These are phyloP conservation scores for Leccinellum rugosiceps DNA, from an alignment of 768 basidiomycete species.

Conservation along the genomic window DNA sequence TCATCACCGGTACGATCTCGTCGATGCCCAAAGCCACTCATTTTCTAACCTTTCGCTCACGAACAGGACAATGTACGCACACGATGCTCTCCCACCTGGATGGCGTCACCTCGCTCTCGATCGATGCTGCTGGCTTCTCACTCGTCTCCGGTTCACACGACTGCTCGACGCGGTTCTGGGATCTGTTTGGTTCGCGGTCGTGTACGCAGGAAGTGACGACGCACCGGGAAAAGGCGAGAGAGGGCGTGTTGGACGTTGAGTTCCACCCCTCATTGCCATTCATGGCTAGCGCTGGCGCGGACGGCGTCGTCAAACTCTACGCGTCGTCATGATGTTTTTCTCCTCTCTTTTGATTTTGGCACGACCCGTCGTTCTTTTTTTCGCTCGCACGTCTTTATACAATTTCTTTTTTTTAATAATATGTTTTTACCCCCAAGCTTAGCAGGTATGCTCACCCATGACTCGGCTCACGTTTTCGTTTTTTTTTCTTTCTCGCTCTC, in stretches of 20 bases:
- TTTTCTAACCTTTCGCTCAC: conserved; percentile 2
- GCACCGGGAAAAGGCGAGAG: conserved; percentile 86
- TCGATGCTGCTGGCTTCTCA: conserved; percentile 83
- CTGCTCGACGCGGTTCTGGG: conserved; percentile 94
- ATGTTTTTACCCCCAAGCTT: not conserved
- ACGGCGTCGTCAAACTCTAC: conserved; percentile 90
- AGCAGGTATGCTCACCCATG: conserved; percentile 9
- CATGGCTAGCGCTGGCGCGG: conserved; percentile 93
- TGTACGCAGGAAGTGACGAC: conserved; percentile 88
- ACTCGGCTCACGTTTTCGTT: conserved; percentile 5
- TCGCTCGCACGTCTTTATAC: conserved; percentile 1
- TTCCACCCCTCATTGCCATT: conserved; percentile 81
- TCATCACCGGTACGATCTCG: conserved; percentile 61
- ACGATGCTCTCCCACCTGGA: conserved; percentile 90
- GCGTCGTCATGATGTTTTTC: conserved; percentile 58
- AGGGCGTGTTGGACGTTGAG: conserved; percentile 87
- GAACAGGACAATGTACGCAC: conserved; percentile 77
- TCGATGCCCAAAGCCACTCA: not conserved
- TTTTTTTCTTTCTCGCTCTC: not conserved
- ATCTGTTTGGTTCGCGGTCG: conserved; percentile 71
- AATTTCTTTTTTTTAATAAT: not conserved
- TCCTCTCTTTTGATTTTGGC: not conserved
- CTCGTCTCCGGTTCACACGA: conserved; percentile 92
- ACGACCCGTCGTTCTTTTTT: not conserved
- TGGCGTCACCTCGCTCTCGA: conserved; percentile 85